Evolutionary conservation across 176 grass and related monocot species (phyloP).

Genomic region (Luzula sylvatica): DNA sequence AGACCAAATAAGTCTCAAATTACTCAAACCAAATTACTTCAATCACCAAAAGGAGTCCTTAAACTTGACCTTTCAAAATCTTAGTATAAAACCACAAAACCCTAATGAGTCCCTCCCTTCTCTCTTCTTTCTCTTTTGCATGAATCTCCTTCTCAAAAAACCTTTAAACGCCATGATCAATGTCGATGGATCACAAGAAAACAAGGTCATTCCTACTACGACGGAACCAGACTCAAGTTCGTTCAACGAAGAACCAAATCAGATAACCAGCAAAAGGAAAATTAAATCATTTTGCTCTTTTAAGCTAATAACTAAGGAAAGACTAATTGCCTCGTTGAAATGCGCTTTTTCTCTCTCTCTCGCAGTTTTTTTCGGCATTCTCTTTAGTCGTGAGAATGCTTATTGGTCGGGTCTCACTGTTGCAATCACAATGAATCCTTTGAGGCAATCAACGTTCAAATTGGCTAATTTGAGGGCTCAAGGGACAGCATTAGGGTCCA

Average conservation of each 20-base stretch:
- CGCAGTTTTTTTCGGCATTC: slow-evolving; percentile 51
- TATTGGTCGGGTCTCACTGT: slow-evolving; percentile 81
- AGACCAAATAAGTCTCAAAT: slow-evolving; percentile 43
- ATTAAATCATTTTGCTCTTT: background rate
- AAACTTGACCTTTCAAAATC: background rate
- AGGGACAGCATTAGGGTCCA: slow-evolving; percentile 51
- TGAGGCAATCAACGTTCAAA: slow-evolving; percentile 51
- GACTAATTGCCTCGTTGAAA: slow-evolving; percentile 36
- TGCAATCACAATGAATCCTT: slow-evolving; percentile 50
- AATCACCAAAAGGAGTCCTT: background rate
- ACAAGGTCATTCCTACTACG: slow-evolving; percentile 21
- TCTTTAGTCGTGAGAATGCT: slow-evolving; percentile 58
- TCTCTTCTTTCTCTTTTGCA: slow-evolving; percentile 58
- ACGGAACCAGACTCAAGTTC: slow-evolving; percentile 12
- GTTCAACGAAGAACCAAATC: slow-evolving; percentile 8
- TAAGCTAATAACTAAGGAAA: slow-evolving; percentile 4
- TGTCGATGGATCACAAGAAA: slow-evolving; percentile 4
- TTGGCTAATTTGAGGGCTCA: slow-evolving; percentile 42
- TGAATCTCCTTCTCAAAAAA: slow-evolving; percentile 31
- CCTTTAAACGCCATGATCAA: background rate
- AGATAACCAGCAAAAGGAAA: background rate
- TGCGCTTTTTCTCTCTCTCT: slow-evolving; percentile 51
- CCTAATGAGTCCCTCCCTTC: slow-evolving; percentile 25
- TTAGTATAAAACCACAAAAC: background rate
- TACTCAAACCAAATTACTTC: slow-evolving; percentile 19